These are phyloP conservation scores for Phyllosticta paracitricarpa DNA, from an alignment of 2,329 filamentous ascomycete genomes.

Conservation along the genomic window DNA sequence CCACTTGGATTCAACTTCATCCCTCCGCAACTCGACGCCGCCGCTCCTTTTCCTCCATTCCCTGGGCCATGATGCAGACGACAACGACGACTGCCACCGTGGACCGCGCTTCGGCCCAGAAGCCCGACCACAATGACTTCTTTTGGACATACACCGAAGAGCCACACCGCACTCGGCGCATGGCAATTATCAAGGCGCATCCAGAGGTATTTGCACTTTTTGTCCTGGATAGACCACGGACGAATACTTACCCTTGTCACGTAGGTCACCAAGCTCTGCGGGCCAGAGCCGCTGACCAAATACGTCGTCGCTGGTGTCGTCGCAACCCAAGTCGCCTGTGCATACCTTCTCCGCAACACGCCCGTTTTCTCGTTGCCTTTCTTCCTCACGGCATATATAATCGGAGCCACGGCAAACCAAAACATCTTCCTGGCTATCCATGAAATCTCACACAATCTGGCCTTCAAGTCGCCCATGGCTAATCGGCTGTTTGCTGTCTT, in stretches of 20 bases:
- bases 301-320: conserved; percentile 83
- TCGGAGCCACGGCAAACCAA: conserved; percentile 94
- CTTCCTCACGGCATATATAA: conserved; percentile 76
- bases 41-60: background rate
- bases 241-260: conserved; percentile 9
- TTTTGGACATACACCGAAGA: conserved; percentile 99
- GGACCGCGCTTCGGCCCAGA: conserved; percentile 7
- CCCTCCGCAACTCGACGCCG: background rate
- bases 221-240: background rate
- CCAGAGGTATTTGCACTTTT: conserved; percentile 58
- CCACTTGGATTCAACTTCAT: background rate
- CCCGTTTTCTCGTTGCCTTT: conserved; percentile 76
- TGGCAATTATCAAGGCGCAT: conserved; percentile 96
- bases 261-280: conserved; percentile 92
- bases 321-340: conserved; percentile 65
- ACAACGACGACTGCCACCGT: conserved; percentile 8
- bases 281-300: conserved; percentile 90
- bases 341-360: conserved; percentile 65
- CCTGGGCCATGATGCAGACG: conserved; percentile 1
- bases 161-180: conserved; percentile 79
- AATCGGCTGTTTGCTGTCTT: conserved; percentile 86
- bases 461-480: conserved; percentile 68
- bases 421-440: conserved; percentile 98
- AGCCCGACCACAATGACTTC: conserved; percentile 51
- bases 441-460: conserved; percentile 96